Evolutionary conservation across 768 basidiomycete species (phyloP).

Genomic region (Megacollybia marginata): DNA sequence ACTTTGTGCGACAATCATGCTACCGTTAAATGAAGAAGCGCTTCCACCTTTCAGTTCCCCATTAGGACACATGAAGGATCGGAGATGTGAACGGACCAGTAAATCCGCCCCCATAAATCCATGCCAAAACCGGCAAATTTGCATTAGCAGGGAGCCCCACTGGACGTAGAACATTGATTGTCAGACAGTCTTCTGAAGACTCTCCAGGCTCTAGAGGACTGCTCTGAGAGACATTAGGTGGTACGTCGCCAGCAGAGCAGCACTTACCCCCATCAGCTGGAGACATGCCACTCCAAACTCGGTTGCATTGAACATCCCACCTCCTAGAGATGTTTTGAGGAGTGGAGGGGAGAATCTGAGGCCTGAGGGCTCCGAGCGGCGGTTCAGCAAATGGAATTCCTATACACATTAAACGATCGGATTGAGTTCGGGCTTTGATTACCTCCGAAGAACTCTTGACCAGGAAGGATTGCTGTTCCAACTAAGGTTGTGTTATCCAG

Average conservation of each 20-base stretch:
- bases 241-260: neutral
- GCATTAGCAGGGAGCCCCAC: constrained; percentile 8
- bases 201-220: neutral
- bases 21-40: constrained; percentile 19
- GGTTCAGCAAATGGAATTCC: constrained; percentile 14
- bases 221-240: constrained; percentile 1
- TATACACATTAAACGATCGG: neutral
- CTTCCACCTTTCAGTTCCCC: constrained; percentile 11
- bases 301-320: constrained; percentile 11
- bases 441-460: too few species aligned
- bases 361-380: constrained; percentile 13
- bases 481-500: too few species aligned
- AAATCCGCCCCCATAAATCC: neutral
- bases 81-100: constrained; percentile 6
- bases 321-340: constrained; percentile 7
- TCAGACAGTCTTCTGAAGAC: constrained; percentile 36
- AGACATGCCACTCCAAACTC: constrained; percentile 12
- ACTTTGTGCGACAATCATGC: constrained; percentile 8
- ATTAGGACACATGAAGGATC: neutral
- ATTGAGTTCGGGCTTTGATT: too few species aligned
- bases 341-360: constrained; percentile 18
- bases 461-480: too few species aligned
- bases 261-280: constrained; percentile 2
- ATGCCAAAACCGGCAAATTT: constrained; percentile 3
- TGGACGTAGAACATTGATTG: constrained; percentile 36